phyloP scores from a whole-genome alignment of 768 basidiomycete genomes.

The Serendipita sp. region DNA sequence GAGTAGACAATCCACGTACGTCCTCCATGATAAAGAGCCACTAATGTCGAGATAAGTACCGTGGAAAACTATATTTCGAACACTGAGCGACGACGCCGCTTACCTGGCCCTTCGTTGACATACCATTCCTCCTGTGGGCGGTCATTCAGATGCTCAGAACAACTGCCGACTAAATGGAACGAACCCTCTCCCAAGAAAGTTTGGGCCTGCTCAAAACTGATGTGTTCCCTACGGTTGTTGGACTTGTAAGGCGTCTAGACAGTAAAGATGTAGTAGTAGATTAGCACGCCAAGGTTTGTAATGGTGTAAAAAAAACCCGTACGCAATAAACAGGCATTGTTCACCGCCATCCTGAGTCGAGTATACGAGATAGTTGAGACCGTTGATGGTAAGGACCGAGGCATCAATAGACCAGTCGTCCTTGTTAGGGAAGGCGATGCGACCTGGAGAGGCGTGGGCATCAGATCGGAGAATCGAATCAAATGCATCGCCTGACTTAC shows the following conservation, averaged over 20 bases:
- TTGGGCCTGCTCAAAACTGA: no score
- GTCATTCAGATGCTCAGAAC: not conserved
- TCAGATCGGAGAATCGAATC: not conserved
- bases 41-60: no score
- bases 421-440: constrained; percentile 1
- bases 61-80: not conserved
- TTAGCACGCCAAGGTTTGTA: no score
- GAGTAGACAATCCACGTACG: constrained; percentile 8
- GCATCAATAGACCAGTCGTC: constrained; percentile 7
- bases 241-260: not conserved
- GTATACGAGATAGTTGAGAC: constrained; percentile 8
- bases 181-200: no score
- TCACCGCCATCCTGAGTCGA: not conserved
- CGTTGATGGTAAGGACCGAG: not conserved
- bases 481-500: not conserved
- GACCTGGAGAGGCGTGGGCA: not conserved
- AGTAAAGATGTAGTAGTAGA: not conserved
- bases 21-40: constrained; percentile 5
- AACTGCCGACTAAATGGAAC: no score
- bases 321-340: constrained; percentile 10
- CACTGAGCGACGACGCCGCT: not conserved
- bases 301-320: not conserved
- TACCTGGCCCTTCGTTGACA: constrained; percentile 9
- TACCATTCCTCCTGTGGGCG: not conserved
- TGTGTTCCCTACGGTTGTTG: no score